Evolutionary conservation across 768 basidiomycete genomes (phyloP).

Genomic region (Royoungia palumana): DNA sequence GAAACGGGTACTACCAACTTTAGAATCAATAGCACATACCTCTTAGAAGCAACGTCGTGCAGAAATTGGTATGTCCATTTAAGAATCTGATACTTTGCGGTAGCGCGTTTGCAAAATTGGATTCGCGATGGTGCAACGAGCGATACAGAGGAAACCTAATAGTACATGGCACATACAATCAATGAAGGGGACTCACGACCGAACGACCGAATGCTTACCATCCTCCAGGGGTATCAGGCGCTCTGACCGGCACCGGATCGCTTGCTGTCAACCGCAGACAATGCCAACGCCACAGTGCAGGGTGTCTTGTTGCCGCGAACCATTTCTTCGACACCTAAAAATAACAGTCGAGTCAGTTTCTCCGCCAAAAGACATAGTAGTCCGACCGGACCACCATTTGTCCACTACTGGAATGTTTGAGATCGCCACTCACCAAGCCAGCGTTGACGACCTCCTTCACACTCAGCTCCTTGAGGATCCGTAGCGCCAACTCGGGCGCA

Average conservation of each 20-base stretch:
- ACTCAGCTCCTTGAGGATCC: slow-evolving; percentile 55
- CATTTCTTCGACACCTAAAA: slow-evolving; percentile 42
- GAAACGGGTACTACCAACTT: background rate
- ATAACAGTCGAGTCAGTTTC: background rate
- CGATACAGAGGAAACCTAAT: slow-evolving; percentile 68
- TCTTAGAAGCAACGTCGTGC: slow-evolving; percentile 73
- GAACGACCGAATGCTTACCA: slow-evolving; percentile 48
- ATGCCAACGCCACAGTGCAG: slow-evolving; percentile 74
- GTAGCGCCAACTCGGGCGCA: slow-evolving; percentile 59
- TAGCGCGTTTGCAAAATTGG: slow-evolving; percentile 72
- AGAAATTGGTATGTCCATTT: slow-evolving; percentile 82
- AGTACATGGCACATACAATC: background rate
- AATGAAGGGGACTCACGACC: background rate
- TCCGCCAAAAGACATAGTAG: background rate
- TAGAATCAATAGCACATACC: slow-evolving; percentile 27
- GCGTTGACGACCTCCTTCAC: slow-evolving; percentile 61
- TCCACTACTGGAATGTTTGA: background rate
- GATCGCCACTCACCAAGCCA: slow-evolving; percentile 27
- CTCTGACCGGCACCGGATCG: slow-evolving; percentile 64
- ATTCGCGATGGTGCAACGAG: slow-evolving; percentile 79
- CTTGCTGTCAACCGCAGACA: slow-evolving; percentile 68
- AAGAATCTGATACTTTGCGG: slow-evolving; percentile 79
- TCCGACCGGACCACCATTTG: background rate
- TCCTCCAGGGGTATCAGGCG: slow-evolving; percentile 62
- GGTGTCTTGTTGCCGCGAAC: slow-evolving; percentile 46